Evolutionary conservation across 768 basidiomycete genomes (phyloP).

Genomic region (Chalciporus piperatus): DNA sequence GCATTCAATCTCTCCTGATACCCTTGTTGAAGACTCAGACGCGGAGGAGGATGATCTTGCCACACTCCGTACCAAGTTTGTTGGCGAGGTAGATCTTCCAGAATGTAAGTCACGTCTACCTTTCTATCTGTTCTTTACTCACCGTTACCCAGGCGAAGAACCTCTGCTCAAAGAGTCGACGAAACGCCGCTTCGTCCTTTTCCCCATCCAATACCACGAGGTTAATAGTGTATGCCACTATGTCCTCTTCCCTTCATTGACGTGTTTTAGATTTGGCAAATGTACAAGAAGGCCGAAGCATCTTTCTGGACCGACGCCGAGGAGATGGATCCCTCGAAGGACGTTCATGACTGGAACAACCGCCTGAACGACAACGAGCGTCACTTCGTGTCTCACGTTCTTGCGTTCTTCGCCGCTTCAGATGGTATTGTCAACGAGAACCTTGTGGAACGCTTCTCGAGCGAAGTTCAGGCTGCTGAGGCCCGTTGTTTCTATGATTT

Average conservation of each 20-base stretch:
- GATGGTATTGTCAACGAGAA: slow-evolving; percentile 98
- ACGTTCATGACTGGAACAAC: slow-evolving; percentile 80
- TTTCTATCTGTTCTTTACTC: neutral
- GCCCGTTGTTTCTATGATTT: slow-evolving; percentile 97
- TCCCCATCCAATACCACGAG: slow-evolving; percentile 91
- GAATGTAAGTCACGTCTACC: slow-evolving; percentile 40
- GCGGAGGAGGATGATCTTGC: slow-evolving; percentile 32
- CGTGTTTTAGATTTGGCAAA: slow-evolving; percentile 75
- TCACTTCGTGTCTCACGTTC: slow-evolving; percentile 87
- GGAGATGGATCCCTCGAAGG: slow-evolving; percentile 87
- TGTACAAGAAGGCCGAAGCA: slow-evolving; percentile 94
- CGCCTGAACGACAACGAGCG: slow-evolving; percentile 80
- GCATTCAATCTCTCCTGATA: slow-evolving; percentile 30
- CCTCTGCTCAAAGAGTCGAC: slow-evolving; percentile 76
- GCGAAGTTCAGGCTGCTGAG: slow-evolving; percentile 89
- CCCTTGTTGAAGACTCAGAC: slow-evolving; percentile 27
- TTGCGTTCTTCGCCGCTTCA: slow-evolving; percentile 95
- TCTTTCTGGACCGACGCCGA: slow-evolving; percentile 95
- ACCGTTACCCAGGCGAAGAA: slow-evolving; percentile 53
- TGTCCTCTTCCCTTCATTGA: neutral
- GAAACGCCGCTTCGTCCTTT: slow-evolving; percentile 84
- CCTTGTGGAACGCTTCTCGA: slow-evolving; percentile 88
- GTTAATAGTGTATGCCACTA: slow-evolving; percentile 33
- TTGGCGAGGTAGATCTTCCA: slow-evolving; percentile 67
- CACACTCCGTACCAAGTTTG: slow-evolving; percentile 49